phyloP scores from a whole-genome alignment of 768 basidiomycete genomes.

The Boletus coccyginus region DNA sequence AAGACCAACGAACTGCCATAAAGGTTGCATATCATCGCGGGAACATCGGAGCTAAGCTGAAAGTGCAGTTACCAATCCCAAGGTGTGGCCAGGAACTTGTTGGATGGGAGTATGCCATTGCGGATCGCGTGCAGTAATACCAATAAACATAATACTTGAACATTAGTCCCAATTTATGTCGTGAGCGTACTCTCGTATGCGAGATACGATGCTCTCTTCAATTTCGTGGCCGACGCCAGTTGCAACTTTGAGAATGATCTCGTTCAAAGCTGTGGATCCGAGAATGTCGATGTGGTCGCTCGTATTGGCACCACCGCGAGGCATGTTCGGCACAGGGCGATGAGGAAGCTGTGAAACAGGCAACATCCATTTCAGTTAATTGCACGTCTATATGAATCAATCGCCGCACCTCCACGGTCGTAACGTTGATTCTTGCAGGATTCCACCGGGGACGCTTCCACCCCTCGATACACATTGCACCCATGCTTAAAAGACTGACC shows the following conservation, averaged over 20 bases:
- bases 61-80: background rate
- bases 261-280: conserved; percentile 78
- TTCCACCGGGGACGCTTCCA: conserved; percentile 92
- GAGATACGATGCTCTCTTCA: conserved; percentile 65
- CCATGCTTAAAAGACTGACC: conserved; percentile 78
- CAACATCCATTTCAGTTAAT: conserved; percentile 4
- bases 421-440: conserved; percentile 81
- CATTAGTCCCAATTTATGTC: conserved; percentile 76
- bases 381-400: background rate
- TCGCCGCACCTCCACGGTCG: conserved; percentile 75
- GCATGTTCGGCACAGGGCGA: conserved; percentile 66
- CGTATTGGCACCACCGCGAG: conserved; percentile 88
- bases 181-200: conserved; percentile 72
- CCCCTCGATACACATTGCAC: conserved; percentile 96
- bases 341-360: conserved; percentile 63
- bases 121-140: background rate
- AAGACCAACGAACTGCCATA: background rate
- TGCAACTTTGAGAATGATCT: conserved; percentile 87
- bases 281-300: conserved; percentile 88
- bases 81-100: background rate
- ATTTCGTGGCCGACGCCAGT: conserved; percentile 78
- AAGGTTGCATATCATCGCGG: background rate
- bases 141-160: conserved; percentile 1
- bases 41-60: conserved; percentile 4
- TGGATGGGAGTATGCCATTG: background rate